phyloP scores from a whole-genome alignment of 2,329 filamentous ascomycete genomes.

The Cladosporium sp. region DNA sequence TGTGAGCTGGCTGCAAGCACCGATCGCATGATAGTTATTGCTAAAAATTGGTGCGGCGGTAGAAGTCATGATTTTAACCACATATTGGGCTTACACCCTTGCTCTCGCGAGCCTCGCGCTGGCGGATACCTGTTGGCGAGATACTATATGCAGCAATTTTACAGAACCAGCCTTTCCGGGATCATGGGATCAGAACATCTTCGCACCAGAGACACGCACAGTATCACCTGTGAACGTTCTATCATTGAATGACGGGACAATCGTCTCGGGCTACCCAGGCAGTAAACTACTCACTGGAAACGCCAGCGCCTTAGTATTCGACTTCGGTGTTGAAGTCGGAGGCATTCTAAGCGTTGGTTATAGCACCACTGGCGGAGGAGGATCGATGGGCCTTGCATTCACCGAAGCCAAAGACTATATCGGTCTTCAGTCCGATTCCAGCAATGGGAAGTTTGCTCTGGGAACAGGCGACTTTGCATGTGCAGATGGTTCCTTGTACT shows the following conservation, averaged over 20 bases:
- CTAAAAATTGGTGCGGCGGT: no score
- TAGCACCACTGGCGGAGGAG: conserved; percentile 36
- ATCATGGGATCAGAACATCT: conserved; percentile 56
- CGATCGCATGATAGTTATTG: no score
- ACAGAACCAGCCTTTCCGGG: conserved; percentile 51
- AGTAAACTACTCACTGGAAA: conserved; percentile 39
- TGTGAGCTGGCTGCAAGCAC: background rate
- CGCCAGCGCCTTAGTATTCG: conserved; percentile 52
- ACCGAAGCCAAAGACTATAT: conserved; percentile 41
- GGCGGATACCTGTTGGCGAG: conserved; percentile 48
- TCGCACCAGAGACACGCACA: conserved; percentile 50
- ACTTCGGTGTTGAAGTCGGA: conserved; percentile 57
- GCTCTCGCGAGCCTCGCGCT: background rate
- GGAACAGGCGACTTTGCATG: conserved; percentile 25
- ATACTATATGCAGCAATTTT: conserved; percentile 52
- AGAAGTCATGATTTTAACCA: background rate
- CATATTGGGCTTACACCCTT: background rate
- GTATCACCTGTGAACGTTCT: conserved; percentile 46
- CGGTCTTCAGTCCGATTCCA: conserved; percentile 42
- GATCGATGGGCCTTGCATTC: conserved; percentile 38
- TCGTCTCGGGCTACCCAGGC: conserved; percentile 31
- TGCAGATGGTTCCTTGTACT: conserved; percentile 44
- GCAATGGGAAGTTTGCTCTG: conserved; percentile 35
- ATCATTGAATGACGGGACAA: conserved; percentile 30
- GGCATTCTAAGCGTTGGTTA: conserved; percentile 53